Conservation (phyloP, 2,329 filamentous ascomycete genomes). For the Pseudopithomyces chartarum region DNA sequence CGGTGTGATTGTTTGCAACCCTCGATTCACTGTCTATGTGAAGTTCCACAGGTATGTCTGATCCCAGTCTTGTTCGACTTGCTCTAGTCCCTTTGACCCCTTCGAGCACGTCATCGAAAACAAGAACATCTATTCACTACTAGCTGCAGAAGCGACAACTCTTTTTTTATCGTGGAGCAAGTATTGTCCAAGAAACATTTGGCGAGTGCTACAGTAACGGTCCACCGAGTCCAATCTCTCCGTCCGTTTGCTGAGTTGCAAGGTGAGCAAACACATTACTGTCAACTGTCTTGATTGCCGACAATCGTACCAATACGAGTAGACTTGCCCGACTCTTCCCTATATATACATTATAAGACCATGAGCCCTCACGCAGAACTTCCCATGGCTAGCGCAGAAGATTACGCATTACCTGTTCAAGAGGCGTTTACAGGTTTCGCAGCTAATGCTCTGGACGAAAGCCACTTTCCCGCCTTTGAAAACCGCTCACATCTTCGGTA, state of each 20-base stretch:
- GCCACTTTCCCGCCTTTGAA: slow-evolving; percentile 30
- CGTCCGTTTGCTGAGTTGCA: slow-evolving; percentile 4
- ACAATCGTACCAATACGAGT: not conserved
- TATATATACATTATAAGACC: slow-evolving; percentile 5
- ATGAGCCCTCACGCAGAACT: slow-evolving; percentile 45
- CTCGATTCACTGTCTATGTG: not conserved
- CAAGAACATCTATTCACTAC: slow-evolving; percentile 13
- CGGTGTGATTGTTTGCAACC: not conserved
- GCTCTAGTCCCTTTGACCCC: not conserved
- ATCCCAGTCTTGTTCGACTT: not conserved
- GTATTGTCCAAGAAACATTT: not conserved
- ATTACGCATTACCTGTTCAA: slow-evolving; percentile 26
- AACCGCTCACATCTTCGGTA: slow-evolving; percentile 56
- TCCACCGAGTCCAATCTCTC: slow-evolving; percentile 6
- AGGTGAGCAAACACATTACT: slow-evolving; percentile 9
- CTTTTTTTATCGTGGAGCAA: not conserved
- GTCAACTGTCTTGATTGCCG: not conserved
- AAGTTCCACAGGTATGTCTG: not conserved
- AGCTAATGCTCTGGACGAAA: slow-evolving; percentile 31
- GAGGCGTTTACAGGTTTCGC: slow-evolving; percentile 36
- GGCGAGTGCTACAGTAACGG: slow-evolving; percentile 7
- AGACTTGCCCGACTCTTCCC: not conserved
- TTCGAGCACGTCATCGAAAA: slow-evolving; percentile 18
- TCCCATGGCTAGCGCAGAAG: slow-evolving; percentile 20
- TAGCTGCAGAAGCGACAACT: slow-evolving; percentile 8